A percentile compares a stretch with the other conserved stretches of the same genome.
These are phyloP conservation scores for Gonapodya prolifera DNA, from an alignment of 192 early-diverging fungal genomes.

Conservation along the genomic window DNA sequence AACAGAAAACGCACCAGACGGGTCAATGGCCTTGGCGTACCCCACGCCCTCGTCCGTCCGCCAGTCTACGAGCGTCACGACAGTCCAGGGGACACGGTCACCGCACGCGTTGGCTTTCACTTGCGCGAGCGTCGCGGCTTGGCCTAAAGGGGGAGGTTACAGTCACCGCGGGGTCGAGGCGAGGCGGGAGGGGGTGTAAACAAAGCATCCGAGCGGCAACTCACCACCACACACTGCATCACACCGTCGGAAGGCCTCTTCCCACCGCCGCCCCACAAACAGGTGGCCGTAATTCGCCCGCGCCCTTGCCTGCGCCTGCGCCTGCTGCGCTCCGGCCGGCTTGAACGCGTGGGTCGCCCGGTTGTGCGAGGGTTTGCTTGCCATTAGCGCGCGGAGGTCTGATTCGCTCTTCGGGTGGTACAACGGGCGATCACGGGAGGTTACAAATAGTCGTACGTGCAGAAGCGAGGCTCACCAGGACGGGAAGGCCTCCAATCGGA, in stretches of 20 bases:
- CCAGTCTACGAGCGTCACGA: neutral
- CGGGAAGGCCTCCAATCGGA: neutral
- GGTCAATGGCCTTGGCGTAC: neutral
- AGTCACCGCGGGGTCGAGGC: neutral
- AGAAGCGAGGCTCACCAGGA: neutral
- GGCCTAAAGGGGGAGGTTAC: neutral
- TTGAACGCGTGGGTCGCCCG: neutral
- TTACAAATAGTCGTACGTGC: neutral
- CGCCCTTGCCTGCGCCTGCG: neutral
- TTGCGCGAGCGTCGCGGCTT: neutral
- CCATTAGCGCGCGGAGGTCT: neutral
- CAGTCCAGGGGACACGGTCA: neutral
- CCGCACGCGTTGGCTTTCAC: neutral
- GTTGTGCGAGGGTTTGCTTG: neutral
- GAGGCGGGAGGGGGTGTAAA: neutral
- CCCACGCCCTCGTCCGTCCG: neutral
- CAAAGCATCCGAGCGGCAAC: neutral
- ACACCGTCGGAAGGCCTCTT: no score
- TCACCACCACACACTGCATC: neutral
- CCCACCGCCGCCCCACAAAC: no score
- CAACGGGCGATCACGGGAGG: neutral
- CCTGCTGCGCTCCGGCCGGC: neutral
- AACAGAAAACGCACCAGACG: neutral
- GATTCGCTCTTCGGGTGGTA: neutral
- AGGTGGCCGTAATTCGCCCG: neutral